Evolutionary conservation across 2,329 filamentous ascomycete species (phyloP), one percentile per base, ranked within the genome.

Genomic region (Colletotrichum spinosum): DNA sequence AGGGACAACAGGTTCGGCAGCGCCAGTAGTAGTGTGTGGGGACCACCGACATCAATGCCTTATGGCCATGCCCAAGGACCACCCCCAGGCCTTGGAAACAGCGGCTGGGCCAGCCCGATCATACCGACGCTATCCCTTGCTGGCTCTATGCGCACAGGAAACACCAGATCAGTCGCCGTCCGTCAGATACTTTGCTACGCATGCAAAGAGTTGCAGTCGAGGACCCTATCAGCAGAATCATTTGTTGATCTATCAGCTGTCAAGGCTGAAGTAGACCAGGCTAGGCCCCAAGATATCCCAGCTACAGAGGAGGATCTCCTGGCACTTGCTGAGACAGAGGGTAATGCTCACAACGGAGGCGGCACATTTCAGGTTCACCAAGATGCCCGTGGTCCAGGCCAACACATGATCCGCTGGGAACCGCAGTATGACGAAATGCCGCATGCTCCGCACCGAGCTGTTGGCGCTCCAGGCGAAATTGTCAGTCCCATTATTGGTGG

Each of bases 271-370:
- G 83, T 34, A 74, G 66, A 69, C 35, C 57, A 67, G 13, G 51
- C 68, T 13, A 69, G 57, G 12, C 45, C 56, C n/a, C 48, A 49
- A 17, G 66, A 68, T 39, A 25, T 25, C 25, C 71, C 76, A 3
- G 71, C 88, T 82, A 76, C 83, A 69, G 76, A 88, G 82, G 73
- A 84, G 34, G 94, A 97, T 72, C 84, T 98, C 71, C 84, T 95
- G 44, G 89, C 92, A 62, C 90, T 97, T 64, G 96, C 92, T 76
- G 95, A 98, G 72, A 97, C 95, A 1, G 93, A 97, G 75, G 96
- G 96, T 62, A 97, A 91, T 72, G 75, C 82, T 2, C 88, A 90
- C 65, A 98, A 98, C 72, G 96, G 96, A 50, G 95, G 95, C 49
- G 96, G 96, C n/a, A 90, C 86, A 34, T 97, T 99, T 73, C 88